Base-by-base conservation (phyloP, 1,284 basidiomycete species). In the Fomitopsis palustris region DNA sequence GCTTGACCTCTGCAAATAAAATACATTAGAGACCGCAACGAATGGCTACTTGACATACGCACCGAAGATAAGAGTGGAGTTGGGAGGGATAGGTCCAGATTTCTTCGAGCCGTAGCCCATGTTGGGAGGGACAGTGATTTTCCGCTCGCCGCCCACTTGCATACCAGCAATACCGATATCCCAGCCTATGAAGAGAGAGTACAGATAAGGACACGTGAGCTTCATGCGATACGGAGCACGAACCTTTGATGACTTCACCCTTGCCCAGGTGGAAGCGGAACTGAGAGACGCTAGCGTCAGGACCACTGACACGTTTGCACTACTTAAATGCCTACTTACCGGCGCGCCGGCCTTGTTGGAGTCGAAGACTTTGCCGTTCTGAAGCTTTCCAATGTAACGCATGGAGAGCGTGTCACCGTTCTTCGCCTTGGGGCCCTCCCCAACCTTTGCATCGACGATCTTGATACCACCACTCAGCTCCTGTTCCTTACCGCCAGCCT, bases 161-260 rank as follows among this genome's bases (percentile, higher is more conserved):
- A 98, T 97, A 53, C 96, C 96, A 58, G 80, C 86, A 60, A 98
- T 81, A 56, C 96, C 96, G 67, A 93, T 81, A 68, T 97, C 95
- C 96, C 95, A 97, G 47, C 90, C 88, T 57, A 23, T 16, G 4
- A 1, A 38, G 37, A 33, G 62, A 33, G 35, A n/a, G 37, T 31
- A 19, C 27, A 16, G 39, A 27, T 2, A 9, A 51, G 51, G 7
- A 23, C 59, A 25, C 35, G 59, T 17, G 9, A 41, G 35, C 23
- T 19, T 27, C 9, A 27, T 27, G 12, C 21, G 12, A 3, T 37
- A 14, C 27, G 35, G 2, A 33, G 37, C 29, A 64, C 71, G 64
- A 62, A 81, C 91, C 94, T 79, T 92, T 92, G 76, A 98, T 96
- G 56, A 98, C 96, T 72, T 97, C 90, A 45, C 93, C 93, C 61